Evolutionary conservation across 306 rosid genomes (phyloP).

Genomic region (Quillaja saponaria): DNA sequence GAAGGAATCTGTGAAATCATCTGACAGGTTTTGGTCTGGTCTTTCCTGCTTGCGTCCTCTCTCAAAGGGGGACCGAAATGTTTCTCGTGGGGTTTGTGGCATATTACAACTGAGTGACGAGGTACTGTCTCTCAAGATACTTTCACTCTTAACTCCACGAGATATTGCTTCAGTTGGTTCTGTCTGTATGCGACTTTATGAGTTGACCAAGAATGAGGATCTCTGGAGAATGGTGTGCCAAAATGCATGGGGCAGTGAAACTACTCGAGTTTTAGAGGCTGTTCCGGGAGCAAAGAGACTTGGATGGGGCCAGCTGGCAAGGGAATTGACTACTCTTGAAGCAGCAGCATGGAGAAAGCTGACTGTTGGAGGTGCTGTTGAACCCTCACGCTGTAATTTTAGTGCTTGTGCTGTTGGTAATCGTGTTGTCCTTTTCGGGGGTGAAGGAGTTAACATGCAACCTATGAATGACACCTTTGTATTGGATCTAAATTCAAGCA

Average conservation of each 20-base stretch:
- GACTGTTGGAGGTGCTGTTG: slow-evolving; percentile 90
- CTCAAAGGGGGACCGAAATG: slow-evolving; percentile 71
- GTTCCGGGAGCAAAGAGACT: slow-evolving; percentile 97
- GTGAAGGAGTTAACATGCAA: slow-evolving; percentile 99
- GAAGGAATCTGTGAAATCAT: slow-evolving; percentile 63
- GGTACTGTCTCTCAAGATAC: slow-evolving; percentile 88
- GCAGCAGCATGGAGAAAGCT: slow-evolving; percentile 98
- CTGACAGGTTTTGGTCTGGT: slow-evolving; percentile 57
- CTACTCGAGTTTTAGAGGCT: slow-evolving; percentile 88
- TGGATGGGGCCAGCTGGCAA: slow-evolving; percentile 93
- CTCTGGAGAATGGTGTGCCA: slow-evolving; percentile 99
- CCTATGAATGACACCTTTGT: slow-evolving; percentile 99
- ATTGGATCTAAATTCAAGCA: slow-evolving; percentile 81
- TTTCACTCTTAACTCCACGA: slow-evolving; percentile 86
- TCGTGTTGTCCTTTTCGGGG: slow-evolving; percentile 95
- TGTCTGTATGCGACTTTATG: slow-evolving; percentile 74
- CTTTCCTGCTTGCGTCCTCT: slow-evolving; percentile 65
- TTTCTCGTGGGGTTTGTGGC: slow-evolving; percentile 89
- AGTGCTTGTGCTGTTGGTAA: slow-evolving; percentile 99
- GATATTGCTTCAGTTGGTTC: slow-evolving; percentile 96
- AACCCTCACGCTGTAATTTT: slow-evolving; percentile 96
- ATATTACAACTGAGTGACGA: slow-evolving; percentile 90
- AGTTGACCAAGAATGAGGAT: slow-evolving; percentile 79
- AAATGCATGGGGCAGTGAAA: slow-evolving; percentile 98
- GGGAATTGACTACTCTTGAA: slow-evolving; percentile 97